These are phyloP conservation scores for Tuber borchii DNA, from an alignment of 495 filamentous ascomycete genomes.

Conservation along the genomic window DNA sequence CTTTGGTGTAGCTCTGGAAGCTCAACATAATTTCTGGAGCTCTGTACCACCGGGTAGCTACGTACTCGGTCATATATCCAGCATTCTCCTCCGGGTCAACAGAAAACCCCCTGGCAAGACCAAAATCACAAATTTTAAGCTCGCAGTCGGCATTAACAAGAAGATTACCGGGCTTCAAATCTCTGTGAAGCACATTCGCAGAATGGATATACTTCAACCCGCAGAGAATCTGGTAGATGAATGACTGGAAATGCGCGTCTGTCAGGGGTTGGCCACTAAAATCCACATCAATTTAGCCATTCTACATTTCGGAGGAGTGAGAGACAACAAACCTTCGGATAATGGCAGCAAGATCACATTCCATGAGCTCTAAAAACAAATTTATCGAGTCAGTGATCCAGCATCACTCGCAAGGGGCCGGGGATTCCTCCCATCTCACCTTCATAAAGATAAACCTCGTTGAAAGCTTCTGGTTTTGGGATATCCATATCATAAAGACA, in stretches of 20 bases:
- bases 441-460: constrained; percentile 98
- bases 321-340: constrained; percentile 54
- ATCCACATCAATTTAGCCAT: constrained; percentile 10
- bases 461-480: constrained; percentile 94
- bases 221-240: constrained; percentile 91
- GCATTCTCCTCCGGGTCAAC: constrained; percentile 97
- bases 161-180: constrained; percentile 93
- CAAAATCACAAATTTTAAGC: constrained; percentile 98
- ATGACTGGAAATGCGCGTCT: constrained; percentile 92
- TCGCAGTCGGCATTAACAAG: constrained; percentile 98
- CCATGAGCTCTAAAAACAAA: constrained; percentile 76
- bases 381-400: constrained; percentile 22
- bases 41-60: constrained; percentile 96
- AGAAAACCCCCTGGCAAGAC: constrained; percentile 89
- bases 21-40: constrained; percentile 99
- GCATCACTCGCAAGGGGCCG: not conserved
- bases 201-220: constrained; percentile 98
- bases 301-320: not conserved
- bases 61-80: constrained; percentile 99
- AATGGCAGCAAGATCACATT: constrained; percentile 96
- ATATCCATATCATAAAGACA: constrained; percentile 99
- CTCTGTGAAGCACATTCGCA: constrained; percentile 91
- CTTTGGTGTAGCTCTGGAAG: constrained; percentile 99
- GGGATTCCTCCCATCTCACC: constrained; percentile 50
- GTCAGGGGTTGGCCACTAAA: constrained; percentile 84